These are phyloP conservation scores for Zymoseptoria brevis DNA, from an alignment of 2,329 filamentous ascomycete genomes.

Conservation along the genomic window DNA sequence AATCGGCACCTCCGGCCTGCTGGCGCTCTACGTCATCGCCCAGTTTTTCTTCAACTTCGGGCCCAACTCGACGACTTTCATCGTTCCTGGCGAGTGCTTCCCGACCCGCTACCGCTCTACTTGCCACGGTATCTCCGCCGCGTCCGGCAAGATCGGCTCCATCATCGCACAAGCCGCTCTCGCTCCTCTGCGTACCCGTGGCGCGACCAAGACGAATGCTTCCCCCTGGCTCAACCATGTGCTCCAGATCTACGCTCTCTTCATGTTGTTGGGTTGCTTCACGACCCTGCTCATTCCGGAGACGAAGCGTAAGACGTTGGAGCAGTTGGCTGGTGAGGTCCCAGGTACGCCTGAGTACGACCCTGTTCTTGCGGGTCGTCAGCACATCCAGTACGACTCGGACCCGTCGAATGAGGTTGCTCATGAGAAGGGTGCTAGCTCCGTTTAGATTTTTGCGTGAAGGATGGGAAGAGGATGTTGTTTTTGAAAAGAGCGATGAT, in stretches of 20 bases:
- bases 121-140: conserved; percentile 43
- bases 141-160: conserved; percentile 41
- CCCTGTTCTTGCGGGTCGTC: conserved; percentile 22
- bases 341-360: conserved; percentile 48
- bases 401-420: conserved; percentile 13
- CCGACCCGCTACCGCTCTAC: conserved; percentile 43
- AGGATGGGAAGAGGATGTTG: not conserved
- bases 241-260: conserved; percentile 69
- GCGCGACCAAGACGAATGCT: conserved; percentile 44
- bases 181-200: conserved; percentile 46
- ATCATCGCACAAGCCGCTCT: conserved; percentile 45
- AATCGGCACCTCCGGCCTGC: conserved; percentile 35
- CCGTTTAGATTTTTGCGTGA: conserved; percentile 3
- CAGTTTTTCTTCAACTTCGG: conserved; percentile 50
- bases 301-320: conserved; percentile 62
- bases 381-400: conserved; percentile 7
- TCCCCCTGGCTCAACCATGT: conserved; percentile 63
- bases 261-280: conserved; percentile 67
- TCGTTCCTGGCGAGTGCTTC: conserved; percentile 46
- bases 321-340: conserved; percentile 61
- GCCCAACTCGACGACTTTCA: conserved; percentile 45
- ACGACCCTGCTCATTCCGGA: conserved; percentile 68
- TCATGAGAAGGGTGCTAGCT: conserved; percentile 11
- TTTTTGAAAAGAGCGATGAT: not conserved
- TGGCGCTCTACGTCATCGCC: conserved; percentile 41